phyloP scores from a whole-genome alignment of 805 yeast genomes.

The Ogataea populi-albae region DNA sequence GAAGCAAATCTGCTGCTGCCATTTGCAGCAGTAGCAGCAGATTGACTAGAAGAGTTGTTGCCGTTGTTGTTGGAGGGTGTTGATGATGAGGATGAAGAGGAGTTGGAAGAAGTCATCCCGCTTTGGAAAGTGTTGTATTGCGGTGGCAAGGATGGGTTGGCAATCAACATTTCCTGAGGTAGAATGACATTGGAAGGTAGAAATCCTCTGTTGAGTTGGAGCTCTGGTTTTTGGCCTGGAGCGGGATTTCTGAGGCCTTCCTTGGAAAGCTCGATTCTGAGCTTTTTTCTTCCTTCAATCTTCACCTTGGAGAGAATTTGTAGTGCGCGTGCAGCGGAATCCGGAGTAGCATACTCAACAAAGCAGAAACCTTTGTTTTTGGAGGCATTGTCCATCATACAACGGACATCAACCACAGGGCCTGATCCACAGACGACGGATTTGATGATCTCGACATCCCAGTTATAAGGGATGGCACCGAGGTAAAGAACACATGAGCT shows the following conservation, averaged over 20 bases:
- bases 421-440: conserved; percentile 74
- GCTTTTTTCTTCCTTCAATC: conserved; percentile 44
- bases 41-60: conserved; percentile 5
- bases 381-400: conserved; percentile 57
- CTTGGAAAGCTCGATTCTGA: conserved; percentile 59
- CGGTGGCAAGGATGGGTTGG: conserved; percentile 22
- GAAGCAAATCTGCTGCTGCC: conserved; percentile 14
- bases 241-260: conserved; percentile 48
- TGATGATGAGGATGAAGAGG: conserved; percentile 16
- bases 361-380: conserved; percentile 67
- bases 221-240: conserved; percentile 40
- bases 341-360: conserved; percentile 52
- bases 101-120: conserved; percentile 13
- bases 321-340: conserved; percentile 52
- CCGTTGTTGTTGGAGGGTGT: conserved; percentile 12
- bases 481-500: conserved; percentile 50
- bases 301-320: conserved; percentile 42
- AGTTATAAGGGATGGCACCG: conserved; percentile 66
- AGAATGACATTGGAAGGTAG: conserved; percentile 57
- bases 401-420: conserved; percentile 61
- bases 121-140: conserved; percentile 23
- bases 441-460: conserved; percentile 63
- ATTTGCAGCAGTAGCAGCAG: conserved; percentile 8
- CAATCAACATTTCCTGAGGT: conserved; percentile 45
- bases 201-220: conserved; percentile 42